A percentile compares a stretch with the other conserved stretches of the same genome.
Evolutionary conservation across 2,329 filamentous ascomycete genomes (phyloP).

Genomic region (Microdochium bolleyi): DNA sequence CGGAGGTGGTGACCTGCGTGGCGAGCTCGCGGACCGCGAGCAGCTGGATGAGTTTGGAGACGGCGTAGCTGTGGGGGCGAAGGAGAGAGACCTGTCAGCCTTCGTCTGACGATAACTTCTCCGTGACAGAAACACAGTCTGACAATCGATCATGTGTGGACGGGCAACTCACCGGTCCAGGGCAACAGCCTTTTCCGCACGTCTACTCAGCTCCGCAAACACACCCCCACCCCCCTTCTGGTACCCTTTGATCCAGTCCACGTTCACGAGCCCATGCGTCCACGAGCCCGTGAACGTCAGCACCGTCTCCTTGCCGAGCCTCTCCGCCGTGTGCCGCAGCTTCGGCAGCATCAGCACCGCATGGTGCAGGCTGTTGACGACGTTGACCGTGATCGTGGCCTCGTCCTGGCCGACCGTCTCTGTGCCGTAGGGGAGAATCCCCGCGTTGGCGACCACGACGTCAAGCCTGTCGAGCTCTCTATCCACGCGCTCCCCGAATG

Average conservation of each 20-base stretch:
- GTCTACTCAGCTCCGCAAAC: constrained; percentile 18
- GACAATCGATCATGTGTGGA: too few species aligned
- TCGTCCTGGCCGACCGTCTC: constrained; percentile 35
- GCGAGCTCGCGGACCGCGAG: constrained; percentile 14
- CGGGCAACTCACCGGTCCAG: neutral
- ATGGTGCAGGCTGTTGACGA: constrained; percentile 43
- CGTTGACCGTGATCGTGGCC: constrained; percentile 40
- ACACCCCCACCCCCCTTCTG: constrained; percentile 15
- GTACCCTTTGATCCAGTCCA: constrained; percentile 14
- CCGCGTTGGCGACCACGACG: constrained; percentile 31
- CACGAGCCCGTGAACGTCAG: constrained; percentile 19
- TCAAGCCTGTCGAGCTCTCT: constrained; percentile 32
- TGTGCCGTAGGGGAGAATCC: constrained; percentile 26
- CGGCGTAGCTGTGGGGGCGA: constrained; percentile 10
- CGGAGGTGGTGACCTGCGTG: constrained; percentile 1
- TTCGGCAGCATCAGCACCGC: constrained; percentile 40
- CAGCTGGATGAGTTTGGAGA: constrained; percentile 23
- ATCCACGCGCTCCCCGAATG: constrained; percentile 29
- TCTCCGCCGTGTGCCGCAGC: constrained; percentile 29
- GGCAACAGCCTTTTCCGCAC: neutral
- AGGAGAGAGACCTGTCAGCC: too few species aligned
- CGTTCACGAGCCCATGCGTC: constrained; percentile 13
- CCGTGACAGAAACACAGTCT: too few species aligned
- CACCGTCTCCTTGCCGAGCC: constrained; percentile 11
- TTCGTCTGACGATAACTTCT: too few species aligned